Evolutionary conservation across 495 filamentous ascomycete species (phyloP).

Genomic region (Hypoxylon fragiforme): DNA sequence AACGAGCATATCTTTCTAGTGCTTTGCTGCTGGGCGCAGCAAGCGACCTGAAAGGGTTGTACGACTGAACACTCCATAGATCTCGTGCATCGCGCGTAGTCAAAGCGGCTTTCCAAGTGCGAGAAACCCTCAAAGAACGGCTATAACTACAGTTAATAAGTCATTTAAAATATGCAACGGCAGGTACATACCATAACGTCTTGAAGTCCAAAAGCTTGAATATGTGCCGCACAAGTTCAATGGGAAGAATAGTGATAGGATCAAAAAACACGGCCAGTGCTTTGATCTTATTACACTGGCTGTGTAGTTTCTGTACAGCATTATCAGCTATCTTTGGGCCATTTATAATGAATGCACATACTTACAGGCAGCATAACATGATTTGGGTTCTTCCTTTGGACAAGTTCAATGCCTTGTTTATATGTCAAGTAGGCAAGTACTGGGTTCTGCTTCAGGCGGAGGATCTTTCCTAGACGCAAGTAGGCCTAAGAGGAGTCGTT

Average conservation of each 20-base stretch:
- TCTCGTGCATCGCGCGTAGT: slow-evolving; percentile 7
- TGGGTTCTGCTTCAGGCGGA: slow-evolving; percentile 10
- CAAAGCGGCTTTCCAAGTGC: slow-evolving; percentile 24
- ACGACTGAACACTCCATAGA: slow-evolving; percentile 28
- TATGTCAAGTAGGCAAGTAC: slow-evolving; percentile 25
- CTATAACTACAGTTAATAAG: not conserved
- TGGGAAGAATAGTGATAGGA: slow-evolving; percentile 51
- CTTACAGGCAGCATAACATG: slow-evolving; percentile 25
- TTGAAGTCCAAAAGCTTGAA: slow-evolving; percentile 52
- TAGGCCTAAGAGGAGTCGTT: slow-evolving; percentile 12
- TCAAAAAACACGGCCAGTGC: slow-evolving; percentile 38
- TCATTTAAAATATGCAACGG: not conserved
- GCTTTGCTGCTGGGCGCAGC: not conserved
- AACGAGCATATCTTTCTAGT: slow-evolving; percentile 14
- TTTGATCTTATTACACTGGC: slow-evolving; percentile 23
- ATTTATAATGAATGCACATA: not conserved
- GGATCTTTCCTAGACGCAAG: slow-evolving; percentile 25
- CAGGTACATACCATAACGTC: slow-evolving; percentile 52
- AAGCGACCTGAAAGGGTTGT: not conserved
- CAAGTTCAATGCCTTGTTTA: slow-evolving; percentile 33
- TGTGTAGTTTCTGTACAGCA: slow-evolving; percentile 7
- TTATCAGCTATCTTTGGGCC: not conserved
- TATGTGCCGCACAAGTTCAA: slow-evolving; percentile 53
- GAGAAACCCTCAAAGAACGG: slow-evolving; percentile 26
- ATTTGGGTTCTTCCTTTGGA: slow-evolving; percentile 25